Base-by-base conservation (phyloP, 352 stramenopile genomes). In the Phytophthora nicotianae region DNA sequence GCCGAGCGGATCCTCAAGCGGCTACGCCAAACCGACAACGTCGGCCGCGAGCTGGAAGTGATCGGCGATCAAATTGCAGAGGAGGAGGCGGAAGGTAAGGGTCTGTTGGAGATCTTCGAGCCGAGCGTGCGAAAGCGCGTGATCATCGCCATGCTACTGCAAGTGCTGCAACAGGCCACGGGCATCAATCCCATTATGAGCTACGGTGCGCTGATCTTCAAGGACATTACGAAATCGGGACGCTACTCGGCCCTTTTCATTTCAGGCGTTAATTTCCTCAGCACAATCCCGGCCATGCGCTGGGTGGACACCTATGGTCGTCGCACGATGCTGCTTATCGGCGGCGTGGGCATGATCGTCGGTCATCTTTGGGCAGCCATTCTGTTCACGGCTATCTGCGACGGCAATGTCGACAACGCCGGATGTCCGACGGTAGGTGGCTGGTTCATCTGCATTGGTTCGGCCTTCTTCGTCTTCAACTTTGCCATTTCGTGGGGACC, bases 111-210 rank as follows among this genome's bases (percentile, higher is more conserved):
- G n/a, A 60, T 86, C 10, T 75, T 78, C 53, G 68, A 81, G 47
- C 71, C 71, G 68, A 81, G 47, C 71, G 68, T 21, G 72, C 64
- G 0, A 50, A 76, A 74, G 38, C 72, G 75, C 14, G 47, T 81
- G 41, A 56, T 77, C 9, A 79, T 81, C 53, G 75, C 72, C 19
- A 79, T 79, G 59, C 29, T 71, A 38, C 68, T 80, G 6, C 75
- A 82, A 45, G 58, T 85, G 21, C 64, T 85, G 6, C 75, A 85
- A 38, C 75, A 85, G 26, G 70, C 46, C 17, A 78, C 75, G 17
- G 72, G 75, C 41, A 81, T 84, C 51, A 84, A 82, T 55, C 72
- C 72, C 23, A 58, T 83, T 5, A 79, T 83, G 43, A 77, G 58
- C 1, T 80, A 83, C 47, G 71, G 71, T 17, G 74, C 67, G 38